Evolutionary conservation across 495 filamentous ascomycete genomes (phyloP).

Genomic region (Trichoderma virens): DNA sequence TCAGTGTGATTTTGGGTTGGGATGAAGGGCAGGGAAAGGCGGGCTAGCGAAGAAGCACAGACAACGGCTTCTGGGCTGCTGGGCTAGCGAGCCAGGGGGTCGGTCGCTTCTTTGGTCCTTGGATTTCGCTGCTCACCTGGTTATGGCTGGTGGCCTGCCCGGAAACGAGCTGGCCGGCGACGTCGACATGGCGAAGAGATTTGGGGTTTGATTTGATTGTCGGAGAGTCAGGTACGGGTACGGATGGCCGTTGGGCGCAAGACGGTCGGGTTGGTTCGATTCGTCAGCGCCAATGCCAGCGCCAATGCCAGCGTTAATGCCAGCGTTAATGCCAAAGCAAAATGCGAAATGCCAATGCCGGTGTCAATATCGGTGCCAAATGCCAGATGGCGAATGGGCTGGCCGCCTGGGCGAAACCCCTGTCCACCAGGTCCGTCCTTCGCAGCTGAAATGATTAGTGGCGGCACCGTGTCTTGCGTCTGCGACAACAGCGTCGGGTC

Average conservation of each 20-base stretch:
- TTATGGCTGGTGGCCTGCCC: background rate
- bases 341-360: no score
- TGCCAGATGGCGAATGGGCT: no score
- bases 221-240: background rate
- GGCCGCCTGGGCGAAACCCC: no score
- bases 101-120: slow-evolving; percentile 1
- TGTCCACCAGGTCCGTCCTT: no score
- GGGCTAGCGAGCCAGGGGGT: background rate
- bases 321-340: background rate
- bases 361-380: background rate
- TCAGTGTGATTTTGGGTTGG: no score
- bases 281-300: background rate
- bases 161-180: background rate
- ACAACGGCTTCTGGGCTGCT: background rate
- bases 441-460: no score
- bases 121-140: slow-evolving; percentile 4
- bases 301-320: background rate
- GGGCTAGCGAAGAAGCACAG: slow-evolving; percentile 7
- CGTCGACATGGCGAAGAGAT: background rate
- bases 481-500: background rate
- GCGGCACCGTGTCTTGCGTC: background rate
- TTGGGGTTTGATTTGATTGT: background rate
- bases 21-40: background rate
- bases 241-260: background rate
- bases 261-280: background rate